These are phyloP conservation scores for Leucogyrophana mollusca DNA, from an alignment of 768 basidiomycete genomes.

Conservation along the genomic window DNA sequence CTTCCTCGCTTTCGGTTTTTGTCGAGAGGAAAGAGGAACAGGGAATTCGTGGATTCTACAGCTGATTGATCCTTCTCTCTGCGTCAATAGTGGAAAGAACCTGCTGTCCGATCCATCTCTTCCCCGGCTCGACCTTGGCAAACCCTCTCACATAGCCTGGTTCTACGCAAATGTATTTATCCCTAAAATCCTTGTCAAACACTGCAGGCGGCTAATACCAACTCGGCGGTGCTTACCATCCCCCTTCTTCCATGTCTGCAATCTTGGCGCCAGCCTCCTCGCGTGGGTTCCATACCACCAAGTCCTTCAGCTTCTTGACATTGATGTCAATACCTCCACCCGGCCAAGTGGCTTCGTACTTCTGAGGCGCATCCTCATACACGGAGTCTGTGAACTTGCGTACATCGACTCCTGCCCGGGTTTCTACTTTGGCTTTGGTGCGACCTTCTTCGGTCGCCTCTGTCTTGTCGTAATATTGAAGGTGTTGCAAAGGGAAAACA, in stretches of 20 bases:
- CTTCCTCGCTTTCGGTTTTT: too few species aligned
- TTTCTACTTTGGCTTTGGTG: constrained; percentile 52
- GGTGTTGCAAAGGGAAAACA: constrained; percentile 61
- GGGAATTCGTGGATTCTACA: background rate
- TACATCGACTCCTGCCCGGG: constrained; percentile 65
- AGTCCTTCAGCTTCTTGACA: constrained; percentile 62
- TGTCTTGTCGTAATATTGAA: constrained; percentile 81
- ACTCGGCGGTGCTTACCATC: constrained; percentile 58
- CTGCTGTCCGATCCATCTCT: constrained; percentile 79
- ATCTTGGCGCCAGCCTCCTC: constrained; percentile 67
- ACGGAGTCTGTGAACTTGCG: constrained; percentile 68
- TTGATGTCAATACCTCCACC: constrained; percentile 53
- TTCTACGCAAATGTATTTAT: constrained; percentile 86
- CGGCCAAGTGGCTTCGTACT: constrained; percentile 61
- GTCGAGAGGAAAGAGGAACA: too few species aligned
- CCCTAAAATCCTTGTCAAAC: constrained; percentile 44
- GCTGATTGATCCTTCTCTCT: constrained; percentile 25
- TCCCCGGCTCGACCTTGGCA: constrained; percentile 56
- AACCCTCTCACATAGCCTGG: constrained; percentile 83
- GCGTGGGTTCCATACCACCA: constrained; percentile 96
- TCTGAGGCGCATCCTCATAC: constrained; percentile 61
- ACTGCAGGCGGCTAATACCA: background rate
- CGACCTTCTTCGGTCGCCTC: constrained; percentile 51
- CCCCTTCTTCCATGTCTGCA: constrained; percentile 85
- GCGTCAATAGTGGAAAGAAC: constrained; percentile 47